These are phyloP conservation scores for Didymella exigua DNA, from an alignment of 2,329 filamentous ascomycete genomes.

Conservation along the genomic window DNA sequence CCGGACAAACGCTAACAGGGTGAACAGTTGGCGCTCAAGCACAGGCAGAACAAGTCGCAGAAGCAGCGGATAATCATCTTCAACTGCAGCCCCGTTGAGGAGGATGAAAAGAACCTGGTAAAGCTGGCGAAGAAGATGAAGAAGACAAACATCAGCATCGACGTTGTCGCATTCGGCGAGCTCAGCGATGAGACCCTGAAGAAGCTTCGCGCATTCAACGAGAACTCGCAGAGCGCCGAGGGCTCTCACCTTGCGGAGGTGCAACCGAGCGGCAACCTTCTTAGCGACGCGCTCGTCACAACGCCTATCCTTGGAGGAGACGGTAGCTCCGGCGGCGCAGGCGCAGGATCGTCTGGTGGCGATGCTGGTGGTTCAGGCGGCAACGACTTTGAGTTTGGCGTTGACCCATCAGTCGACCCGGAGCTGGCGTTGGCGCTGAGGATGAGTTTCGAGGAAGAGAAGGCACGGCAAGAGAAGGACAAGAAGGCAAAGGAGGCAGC, in stretches of 20 bases:
- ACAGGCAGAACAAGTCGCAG: constrained; percentile 97
- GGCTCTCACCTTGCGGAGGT: constrained; percentile 91
- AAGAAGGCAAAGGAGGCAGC: constrained; percentile 74
- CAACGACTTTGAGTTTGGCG: constrained; percentile 81
- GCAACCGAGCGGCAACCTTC: constrained; percentile 85
- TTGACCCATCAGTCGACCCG: constrained; percentile 89
- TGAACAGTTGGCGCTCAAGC: constrained; percentile 85
- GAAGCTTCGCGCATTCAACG: constrained; percentile 92
- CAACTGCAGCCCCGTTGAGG: constrained; percentile 88
- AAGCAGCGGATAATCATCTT: constrained; percentile 97
- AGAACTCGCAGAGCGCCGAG: constrained; percentile 85
- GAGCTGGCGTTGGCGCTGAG: constrained; percentile 92
- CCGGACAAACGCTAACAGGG: constrained; percentile 63
- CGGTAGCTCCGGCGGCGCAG: constrained; percentile 64
- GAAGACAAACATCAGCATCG: constrained; percentile 92
- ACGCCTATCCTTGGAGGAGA: constrained; percentile 91
- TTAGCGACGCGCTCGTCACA: constrained; percentile 88
- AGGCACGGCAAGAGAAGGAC: constrained; percentile 86
- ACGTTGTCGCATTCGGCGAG: constrained; percentile 94
- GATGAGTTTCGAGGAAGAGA: constrained; percentile 98
- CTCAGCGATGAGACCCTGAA: constrained; percentile 85
- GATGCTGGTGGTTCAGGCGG: constrained; percentile 60
- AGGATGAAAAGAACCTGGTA: constrained; percentile 86
- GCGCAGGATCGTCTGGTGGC: constrained; percentile 56
- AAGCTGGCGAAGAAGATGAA: constrained; percentile 98